phyloP scores from a whole-genome alignment of 164 flowering plant genomes.

The Vitis labrusca region DNA sequence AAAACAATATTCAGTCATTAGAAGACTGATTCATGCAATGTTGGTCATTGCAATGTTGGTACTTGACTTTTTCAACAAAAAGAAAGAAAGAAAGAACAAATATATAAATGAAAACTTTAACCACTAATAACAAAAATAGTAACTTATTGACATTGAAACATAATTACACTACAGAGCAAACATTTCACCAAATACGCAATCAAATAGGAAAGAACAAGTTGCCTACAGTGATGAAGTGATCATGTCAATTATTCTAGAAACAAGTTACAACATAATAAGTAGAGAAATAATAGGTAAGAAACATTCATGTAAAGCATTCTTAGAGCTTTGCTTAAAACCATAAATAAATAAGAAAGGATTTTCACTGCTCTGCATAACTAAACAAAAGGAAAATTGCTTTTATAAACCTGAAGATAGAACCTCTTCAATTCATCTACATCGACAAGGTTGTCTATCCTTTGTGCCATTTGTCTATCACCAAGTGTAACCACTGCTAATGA shows the following conservation, averaged over 20 bases:
- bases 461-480: conserved; percentile 97
- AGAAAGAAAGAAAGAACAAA: too few relatives aligned
- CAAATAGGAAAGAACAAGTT: background rate
- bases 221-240: background rate
- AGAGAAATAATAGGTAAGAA: background rate
- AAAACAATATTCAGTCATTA: too few relatives aligned
- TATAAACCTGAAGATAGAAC: conserved; percentile 91
- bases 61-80: too few relatives aligned
- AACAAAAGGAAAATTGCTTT: background rate
- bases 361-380: background rate
- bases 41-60: too few relatives aligned
- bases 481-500: conserved; percentile 95
- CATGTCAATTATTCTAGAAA: background rate
- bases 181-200: background rate
- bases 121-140: too few relatives aligned
- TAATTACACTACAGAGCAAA: background rate
- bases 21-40: too few relatives aligned
- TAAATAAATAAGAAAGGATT: too few relatives aligned
- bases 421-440: conserved; percentile 83
- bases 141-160: too few relatives aligned
- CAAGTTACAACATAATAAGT: background rate
- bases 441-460: conserved; percentile 84
- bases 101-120: too few relatives aligned
- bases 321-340: background rate
- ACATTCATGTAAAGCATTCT: background rate